Conservation (phyloP, 139 green algal genomes). For the Chlamydomonas asymmetrica region DNA sequence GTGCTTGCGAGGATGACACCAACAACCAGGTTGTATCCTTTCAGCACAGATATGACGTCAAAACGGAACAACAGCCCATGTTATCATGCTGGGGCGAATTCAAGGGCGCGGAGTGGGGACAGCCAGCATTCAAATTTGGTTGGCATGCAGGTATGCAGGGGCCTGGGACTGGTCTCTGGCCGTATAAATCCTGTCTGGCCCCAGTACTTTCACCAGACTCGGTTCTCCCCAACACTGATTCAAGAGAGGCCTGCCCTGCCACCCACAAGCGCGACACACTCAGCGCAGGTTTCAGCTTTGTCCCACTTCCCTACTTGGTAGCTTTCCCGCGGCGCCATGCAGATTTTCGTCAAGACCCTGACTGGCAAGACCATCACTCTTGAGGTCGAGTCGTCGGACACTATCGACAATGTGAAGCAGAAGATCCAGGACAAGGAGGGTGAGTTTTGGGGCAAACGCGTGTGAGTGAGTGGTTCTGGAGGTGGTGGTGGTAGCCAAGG, state of each 20-base stretch:
- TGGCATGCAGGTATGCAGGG: too few relatives aligned
- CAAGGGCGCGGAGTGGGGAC: too few relatives aligned
- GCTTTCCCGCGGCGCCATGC: neutral
- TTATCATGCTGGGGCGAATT: too few relatives aligned
- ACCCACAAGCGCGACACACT: too few relatives aligned
- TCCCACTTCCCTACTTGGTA: neutral
- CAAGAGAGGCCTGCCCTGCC: too few relatives aligned
- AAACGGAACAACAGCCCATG: too few relatives aligned
- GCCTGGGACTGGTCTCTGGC: neutral
- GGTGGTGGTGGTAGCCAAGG: neutral
- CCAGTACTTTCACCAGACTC: neutral
- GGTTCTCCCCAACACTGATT: neutral
- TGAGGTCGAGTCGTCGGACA: slow-evolving; percentile 82
- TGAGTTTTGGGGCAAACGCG: too few relatives aligned
- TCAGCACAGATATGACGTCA: too few relatives aligned
- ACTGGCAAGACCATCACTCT: slow-evolving; percentile 96
- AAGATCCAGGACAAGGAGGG: slow-evolving; percentile 72
- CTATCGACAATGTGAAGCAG: slow-evolving; percentile 82
- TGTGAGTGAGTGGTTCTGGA: neutral
- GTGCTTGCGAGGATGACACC: too few relatives aligned
- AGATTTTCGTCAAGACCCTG: slow-evolving; percentile 74
- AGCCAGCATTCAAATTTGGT: too few relatives aligned
- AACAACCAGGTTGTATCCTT: too few relatives aligned
- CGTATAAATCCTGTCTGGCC: neutral
- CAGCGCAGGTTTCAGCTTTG: too few relatives aligned